phyloP scores from a whole-genome alignment of 163 green algal genomes.

The Botryococcus braunii region DNA sequence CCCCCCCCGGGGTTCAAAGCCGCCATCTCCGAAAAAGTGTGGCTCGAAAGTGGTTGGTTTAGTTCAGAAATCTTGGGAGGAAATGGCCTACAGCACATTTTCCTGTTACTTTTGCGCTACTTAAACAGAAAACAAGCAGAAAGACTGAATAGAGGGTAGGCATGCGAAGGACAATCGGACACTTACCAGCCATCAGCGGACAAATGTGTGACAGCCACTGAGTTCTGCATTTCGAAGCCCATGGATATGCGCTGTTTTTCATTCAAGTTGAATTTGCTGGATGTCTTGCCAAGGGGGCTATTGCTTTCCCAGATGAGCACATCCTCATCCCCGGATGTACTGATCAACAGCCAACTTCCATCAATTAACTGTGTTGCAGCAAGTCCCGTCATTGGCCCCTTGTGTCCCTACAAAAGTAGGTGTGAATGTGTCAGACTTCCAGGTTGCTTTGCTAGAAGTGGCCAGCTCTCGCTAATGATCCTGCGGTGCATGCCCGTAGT shows the following conservation, averaged over 20 bases:
- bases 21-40: no score
- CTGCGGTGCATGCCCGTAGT: neutral
- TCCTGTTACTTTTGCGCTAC: no score
- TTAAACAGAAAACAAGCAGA: no score
- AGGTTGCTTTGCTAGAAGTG: neutral
- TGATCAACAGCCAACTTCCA: constrained; percentile 33
- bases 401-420: constrained; percentile 24
- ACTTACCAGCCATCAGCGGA: neutral
- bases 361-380: constrained; percentile 18
- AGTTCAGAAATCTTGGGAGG: no score
- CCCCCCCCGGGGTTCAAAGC: neutral
- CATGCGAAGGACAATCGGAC: neutral
- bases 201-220: neutral
- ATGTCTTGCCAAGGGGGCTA: neutral
- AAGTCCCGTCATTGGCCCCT: constrained; percentile 35
- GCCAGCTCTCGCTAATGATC: neutral
- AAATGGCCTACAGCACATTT: no score
- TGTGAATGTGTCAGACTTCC: neutral
- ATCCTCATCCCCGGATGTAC: constrained; percentile 41
- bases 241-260: neutral
- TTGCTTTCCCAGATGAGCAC: constrained; percentile 48
- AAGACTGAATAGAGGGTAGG: no score
- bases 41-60: no score
- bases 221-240: constrained; percentile 4
- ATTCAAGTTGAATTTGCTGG: neutral